A percentile compares a stretch with the other conserved stretches of the same genome.
Conservation (phyloP, 257 asterid species). For the Scutellaria minor region DNA sequence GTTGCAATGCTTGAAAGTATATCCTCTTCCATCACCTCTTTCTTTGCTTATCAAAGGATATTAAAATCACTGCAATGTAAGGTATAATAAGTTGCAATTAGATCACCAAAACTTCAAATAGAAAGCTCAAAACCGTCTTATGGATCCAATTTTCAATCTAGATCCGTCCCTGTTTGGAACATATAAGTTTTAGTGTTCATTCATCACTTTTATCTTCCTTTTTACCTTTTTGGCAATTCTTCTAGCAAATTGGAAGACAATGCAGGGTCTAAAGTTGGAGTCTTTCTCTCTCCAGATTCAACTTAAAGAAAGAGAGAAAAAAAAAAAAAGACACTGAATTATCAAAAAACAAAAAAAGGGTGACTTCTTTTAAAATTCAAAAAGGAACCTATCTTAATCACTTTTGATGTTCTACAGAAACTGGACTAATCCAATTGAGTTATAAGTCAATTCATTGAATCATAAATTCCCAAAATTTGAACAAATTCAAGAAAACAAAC, state of each 20-base stretch:
- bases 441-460: neutral
- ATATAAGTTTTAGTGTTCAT: neutral
- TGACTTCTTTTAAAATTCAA: neutral
- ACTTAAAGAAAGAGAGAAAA: no score
- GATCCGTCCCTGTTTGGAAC: no score
- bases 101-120: neutral
- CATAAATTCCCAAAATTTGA: constrained; percentile 7
- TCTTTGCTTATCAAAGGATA: constrained; percentile 14
- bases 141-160: no score
- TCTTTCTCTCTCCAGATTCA: no score
- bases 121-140: no score
- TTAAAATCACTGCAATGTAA: constrained; percentile 37
- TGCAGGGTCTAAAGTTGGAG: no score
- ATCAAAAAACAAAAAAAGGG: neutral
- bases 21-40: constrained; percentile 48
- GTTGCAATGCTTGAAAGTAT: constrained; percentile 49
- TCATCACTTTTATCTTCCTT: neutral
- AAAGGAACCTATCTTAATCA: neutral
- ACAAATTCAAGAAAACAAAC: neutral
- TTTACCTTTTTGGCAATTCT: neutral
- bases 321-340: no score
- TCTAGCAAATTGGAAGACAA: constrained; percentile 21
- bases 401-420: neutral
- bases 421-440: constrained; percentile 27
- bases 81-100: neutral